Conservation (phyloP, 2,329 filamentous ascomycete genomes). For the Botryotinia convoluta region DNA sequence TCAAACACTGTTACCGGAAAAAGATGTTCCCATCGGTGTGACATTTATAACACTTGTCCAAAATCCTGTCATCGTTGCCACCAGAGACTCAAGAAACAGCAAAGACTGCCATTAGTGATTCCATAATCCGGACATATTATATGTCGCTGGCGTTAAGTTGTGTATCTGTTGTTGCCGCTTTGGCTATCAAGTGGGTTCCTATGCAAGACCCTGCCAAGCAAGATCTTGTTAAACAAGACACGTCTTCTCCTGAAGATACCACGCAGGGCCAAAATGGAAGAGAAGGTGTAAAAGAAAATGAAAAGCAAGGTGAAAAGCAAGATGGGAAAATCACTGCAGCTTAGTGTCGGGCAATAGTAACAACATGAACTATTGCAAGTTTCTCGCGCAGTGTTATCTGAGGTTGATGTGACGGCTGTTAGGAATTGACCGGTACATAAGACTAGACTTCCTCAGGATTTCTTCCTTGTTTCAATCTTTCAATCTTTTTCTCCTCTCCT, state of each 20-base stretch:
- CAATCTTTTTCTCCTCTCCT: neutral
- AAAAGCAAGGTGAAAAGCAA: neutral
- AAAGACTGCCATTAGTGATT: slow-evolving; percentile 57
- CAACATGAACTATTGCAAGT: neutral
- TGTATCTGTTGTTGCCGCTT: slow-evolving; percentile 53
- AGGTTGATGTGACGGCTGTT: neutral
- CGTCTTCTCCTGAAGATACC: neutral
- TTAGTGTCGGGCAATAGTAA: neutral
- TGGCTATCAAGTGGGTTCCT: slow-evolving; percentile 56
- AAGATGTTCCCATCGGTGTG: slow-evolving; percentile 50
- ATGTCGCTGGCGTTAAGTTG: slow-evolving; percentile 55
- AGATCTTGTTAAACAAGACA: neutral
- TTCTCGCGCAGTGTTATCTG: neutral
- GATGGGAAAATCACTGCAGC: neutral
- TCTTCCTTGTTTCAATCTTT: neutral
- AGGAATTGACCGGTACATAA: neutral
- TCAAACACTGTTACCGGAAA: slow-evolving; percentile 45
- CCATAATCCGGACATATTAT: slow-evolving; percentile 58
- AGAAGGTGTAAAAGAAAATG: neutral
- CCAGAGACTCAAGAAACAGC: slow-evolving; percentile 44
- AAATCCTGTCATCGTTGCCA: slow-evolving; percentile 45
- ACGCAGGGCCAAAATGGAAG: neutral
- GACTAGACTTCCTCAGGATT: neutral
- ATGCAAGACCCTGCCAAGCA: neutral
- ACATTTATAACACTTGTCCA: slow-evolving; percentile 18